phyloP scores from a whole-genome alignment of 2,329 filamentous ascomycete genomes.

The Decorospora gaudefroyi region DNA sequence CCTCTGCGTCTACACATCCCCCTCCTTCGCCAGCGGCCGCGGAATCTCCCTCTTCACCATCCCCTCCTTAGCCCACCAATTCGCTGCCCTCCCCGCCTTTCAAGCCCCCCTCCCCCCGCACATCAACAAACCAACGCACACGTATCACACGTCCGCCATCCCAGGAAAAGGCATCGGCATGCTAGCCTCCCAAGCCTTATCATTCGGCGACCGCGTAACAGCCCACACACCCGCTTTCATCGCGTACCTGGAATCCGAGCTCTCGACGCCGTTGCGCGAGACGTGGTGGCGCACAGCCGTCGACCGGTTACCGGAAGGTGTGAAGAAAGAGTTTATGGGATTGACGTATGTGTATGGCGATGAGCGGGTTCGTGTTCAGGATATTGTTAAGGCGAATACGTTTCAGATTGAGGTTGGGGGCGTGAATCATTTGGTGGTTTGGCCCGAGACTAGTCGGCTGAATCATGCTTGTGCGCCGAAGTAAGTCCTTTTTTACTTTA shows the following conservation, averaged over 20 bases:
- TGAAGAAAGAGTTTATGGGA: constrained; percentile 23
- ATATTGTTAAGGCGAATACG: constrained; percentile 45
- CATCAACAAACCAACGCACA: constrained; percentile 27
- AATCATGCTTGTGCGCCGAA: constrained; percentile 51
- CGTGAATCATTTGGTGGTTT: constrained; percentile 42
- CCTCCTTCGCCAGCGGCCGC: constrained; percentile 32
- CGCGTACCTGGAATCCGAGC: constrained; percentile 36
- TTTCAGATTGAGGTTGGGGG: constrained; percentile 39
- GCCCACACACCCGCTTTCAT: constrained; percentile 41
- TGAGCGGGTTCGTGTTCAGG: constrained; percentile 33
- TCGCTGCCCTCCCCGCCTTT: constrained; percentile 34
- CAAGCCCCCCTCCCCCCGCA: constrained; percentile 6
- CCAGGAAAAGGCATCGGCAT: constrained; percentile 41
- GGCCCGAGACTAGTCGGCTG: constrained; percentile 48
- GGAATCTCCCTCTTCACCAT: constrained; percentile 46
- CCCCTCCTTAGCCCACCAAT: constrained; percentile 28
- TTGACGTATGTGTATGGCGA: constrained; percentile 38
- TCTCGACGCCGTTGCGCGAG: constrained; percentile 37
- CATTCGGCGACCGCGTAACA: constrained; percentile 33
- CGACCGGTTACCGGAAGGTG: constrained; percentile 28
- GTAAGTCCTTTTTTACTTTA: constrained; percentile 21
- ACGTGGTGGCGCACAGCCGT: constrained; percentile 34
- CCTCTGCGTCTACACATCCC: constrained; percentile 41
- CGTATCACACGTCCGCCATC: constrained; percentile 30
- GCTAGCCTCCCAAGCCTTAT: constrained; percentile 29